Base-by-base conservation (phyloP, 2,329 filamentous ascomycete species). In the Aspergillus sp. region DNA sequence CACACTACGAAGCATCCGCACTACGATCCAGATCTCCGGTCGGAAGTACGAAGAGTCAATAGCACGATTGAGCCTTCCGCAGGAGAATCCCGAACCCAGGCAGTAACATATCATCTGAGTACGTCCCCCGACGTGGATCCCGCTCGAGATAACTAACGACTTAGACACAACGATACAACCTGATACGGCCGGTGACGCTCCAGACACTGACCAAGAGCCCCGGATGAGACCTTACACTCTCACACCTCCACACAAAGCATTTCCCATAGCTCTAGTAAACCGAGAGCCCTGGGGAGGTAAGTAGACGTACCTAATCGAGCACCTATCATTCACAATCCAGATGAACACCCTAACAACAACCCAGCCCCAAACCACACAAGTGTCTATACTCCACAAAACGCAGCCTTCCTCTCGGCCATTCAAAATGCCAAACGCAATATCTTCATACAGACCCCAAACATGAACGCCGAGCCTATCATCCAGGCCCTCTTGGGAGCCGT, bases 361-460 rank as follows among this genome's bases (percentile, higher is more conserved):
- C 25, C 47, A 73, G 75, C 79, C 0, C 79, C 84, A 1, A 87
- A 83, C 59, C 82, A 87, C 51, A 74, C 76, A 16, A 84, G 80
- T 16, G 73, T 85, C 2, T 75, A 80, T 45, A 86, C 84, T 2
- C 89, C 89, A 0, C 89, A 93, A 61, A 91, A 93, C 61, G 86
- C 85, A 46, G 86, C 85, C 0, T 92, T 86, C 81, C 72, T 91
- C 0, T 87, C 87, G 0, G 81, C 86, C 1, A 77, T 92, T 6
- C 78, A 84, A 1, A 81, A 91, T 59, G 88, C 88, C 0, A 69
- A 77, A 49, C 72, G 73, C 11, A 78, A 73, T 23, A 80, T 92
- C n/a, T 90, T 92, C 62, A 91, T 93, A 53, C 88, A 92, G 67
- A 86, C 87, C 0, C 89, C 89, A 0, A 87, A 89, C 19, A 78